Conservation (phyloP, 2,329 filamentous ascomycete genomes). For the Akanthomyces dipterigenus region DNA sequence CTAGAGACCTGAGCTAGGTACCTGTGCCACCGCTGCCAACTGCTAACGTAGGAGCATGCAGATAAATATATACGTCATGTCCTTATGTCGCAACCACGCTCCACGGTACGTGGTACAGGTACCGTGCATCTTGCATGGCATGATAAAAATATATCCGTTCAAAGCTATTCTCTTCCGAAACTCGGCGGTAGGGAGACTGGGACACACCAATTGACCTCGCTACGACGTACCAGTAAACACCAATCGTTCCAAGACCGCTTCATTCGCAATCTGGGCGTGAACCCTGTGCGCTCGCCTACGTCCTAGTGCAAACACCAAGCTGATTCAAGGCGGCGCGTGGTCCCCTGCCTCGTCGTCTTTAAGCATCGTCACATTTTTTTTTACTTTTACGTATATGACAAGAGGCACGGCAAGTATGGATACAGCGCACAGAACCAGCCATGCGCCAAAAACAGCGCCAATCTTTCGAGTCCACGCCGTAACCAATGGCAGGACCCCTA, state of each 20-base stretch:
- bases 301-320: not conserved
- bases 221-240: not conserved
- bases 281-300: not conserved
- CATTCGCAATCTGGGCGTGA: not conserved
- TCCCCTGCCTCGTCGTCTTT: not conserved
- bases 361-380: not conserved
- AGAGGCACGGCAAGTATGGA: too few species aligned
- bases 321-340: not conserved
- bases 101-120: too few species aligned
- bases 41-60: too few species aligned
- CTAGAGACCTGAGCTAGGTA: too few species aligned
- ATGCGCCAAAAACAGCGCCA: not conserved
- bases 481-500: conserved; percentile 2
- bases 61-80: too few species aligned
- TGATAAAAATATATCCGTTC: not conserved
- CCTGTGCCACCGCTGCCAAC: too few species aligned
- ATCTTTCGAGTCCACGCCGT: not conserved
- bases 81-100: not conserved
- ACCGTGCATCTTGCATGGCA: not conserved
- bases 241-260: not conserved
- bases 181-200: not conserved
- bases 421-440: too few species aligned
- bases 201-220: not conserved
- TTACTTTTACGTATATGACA: not conserved
- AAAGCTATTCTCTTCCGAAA: not conserved